Conservation (phyloP, 1,139 yeast genomes). For the Saccharomyces hybrid region DNA sequence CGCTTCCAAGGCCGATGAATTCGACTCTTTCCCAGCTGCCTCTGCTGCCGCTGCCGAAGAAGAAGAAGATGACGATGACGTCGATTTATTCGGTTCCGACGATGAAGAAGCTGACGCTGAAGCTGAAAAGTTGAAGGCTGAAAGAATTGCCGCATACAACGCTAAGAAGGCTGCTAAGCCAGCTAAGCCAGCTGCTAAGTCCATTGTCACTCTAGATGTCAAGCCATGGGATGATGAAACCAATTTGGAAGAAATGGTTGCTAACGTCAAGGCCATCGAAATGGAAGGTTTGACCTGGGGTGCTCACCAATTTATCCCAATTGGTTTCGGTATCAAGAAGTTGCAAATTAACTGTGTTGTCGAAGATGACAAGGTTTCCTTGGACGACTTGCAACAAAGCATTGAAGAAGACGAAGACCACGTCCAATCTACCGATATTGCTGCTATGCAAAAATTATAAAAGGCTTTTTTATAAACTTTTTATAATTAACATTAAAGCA, state of each 20-base stretch:
- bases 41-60: conserved; percentile 50
- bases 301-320: conserved; percentile 92
- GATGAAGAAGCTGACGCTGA: conserved; percentile 91
- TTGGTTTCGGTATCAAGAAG: conserved; percentile 99
- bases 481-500: neutral
- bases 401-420: conserved; percentile 98
- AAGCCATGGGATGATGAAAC: conserved; percentile 99
- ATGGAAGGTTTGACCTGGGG: conserved; percentile 98
- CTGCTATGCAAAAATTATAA: conserved; percentile 97
- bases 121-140: conserved; percentile 94
- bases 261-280: conserved; percentile 74
- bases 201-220: conserved; percentile 91
- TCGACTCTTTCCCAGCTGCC: conserved; percentile 78
- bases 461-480: conserved; percentile 16
- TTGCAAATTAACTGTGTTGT: conserved; percentile 97
- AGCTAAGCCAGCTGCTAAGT: conserved; percentile 98
- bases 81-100: conserved; percentile 90
- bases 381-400: conserved; percentile 76
- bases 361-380: conserved; percentile 92
- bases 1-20: conserved; percentile 84
- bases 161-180: conserved; percentile 97
- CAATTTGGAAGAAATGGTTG: conserved; percentile 79
- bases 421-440: conserved; percentile 96
- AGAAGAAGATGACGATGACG: conserved; percentile 79
- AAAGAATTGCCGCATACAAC: conserved; percentile 96